These are phyloP conservation scores for Penicillium parvum DNA, from an alignment of 495 filamentous ascomycete species.

Conservation along the genomic window DNA sequence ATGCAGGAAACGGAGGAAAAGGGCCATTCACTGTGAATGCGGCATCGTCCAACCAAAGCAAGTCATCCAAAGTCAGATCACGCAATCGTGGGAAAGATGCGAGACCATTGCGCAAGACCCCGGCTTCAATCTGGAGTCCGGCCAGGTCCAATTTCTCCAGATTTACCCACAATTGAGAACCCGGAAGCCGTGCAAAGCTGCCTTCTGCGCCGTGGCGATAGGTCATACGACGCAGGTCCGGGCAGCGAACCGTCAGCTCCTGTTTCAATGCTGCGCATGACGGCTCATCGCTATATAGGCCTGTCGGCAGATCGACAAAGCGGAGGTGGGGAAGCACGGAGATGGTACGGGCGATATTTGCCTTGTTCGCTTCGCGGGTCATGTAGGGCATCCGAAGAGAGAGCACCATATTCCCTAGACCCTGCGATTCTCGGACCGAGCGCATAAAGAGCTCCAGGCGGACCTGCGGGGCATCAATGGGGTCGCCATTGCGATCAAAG, in stretches of 20 bases:
- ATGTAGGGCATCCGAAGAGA: conserved; percentile 93
- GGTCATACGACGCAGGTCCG: conserved; percentile 80
- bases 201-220: conserved; percentile 76
- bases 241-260: conserved; percentile 78
- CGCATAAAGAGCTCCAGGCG: conserved; percentile 75
- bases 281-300: conserved; percentile 74
- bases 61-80: conserved; percentile 66
- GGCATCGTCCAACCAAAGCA: conserved; percentile 67
- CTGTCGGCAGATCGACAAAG: conserved; percentile 82
- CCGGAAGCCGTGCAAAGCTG: conserved; percentile 64
- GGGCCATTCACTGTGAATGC: conserved; percentile 57
- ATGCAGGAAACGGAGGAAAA: conserved; percentile 63
- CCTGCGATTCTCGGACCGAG: conserved; percentile 68
- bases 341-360: conserved; percentile 78
- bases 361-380: conserved; percentile 82
- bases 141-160: conserved; percentile 77
- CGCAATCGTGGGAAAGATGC: conserved; percentile 59
- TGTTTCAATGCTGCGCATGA: conserved; percentile 69
- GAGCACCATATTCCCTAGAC: conserved; percentile 61
- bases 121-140: conserved; percentile 66
- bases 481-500: conserved; percentile 69
- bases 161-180: conserved; percentile 65
- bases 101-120: conserved; percentile 65
- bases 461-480: conserved; percentile 70
- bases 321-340: conserved; percentile 79